Base-by-base conservation (phyloP, 2,329 filamentous ascomycete species). In the Fusarium drepaniforme region DNA sequence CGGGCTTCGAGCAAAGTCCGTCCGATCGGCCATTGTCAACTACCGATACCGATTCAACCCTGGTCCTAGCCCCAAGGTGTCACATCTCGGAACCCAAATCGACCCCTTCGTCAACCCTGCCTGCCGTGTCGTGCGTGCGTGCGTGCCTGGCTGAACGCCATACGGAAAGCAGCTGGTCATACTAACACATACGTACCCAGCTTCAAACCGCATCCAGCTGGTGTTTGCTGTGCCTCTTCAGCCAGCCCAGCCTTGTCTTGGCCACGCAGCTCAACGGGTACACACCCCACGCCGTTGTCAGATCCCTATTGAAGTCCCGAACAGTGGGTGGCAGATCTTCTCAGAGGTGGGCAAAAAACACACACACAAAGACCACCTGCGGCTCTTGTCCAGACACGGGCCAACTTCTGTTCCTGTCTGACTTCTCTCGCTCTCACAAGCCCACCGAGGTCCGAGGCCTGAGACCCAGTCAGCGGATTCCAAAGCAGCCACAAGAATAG, bases 401-500 rank as follows among this genome's bases (percentile, higher is more conserved):
- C 67, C 73, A 74, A 42, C 64, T 51, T 16, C 46, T 51, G 46
- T 51, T 75, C 66, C 58, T 67, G 53, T 67, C 60, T 51, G 33
- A 57, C 40, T 15, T 63, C 42, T 63, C 42, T 62, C 68, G 62
- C 66, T 61, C 37, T 71, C 37, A 61, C 58, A 71, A 73, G 62
- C 42, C 42, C 53, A 25, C 71, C 71, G 64, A 73, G 68, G 63
- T 57, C 68, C 71, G 68, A 76, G 74, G 68, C 59, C 56, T 15
- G 25, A 37, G 25, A 40, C 61, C 46, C 46, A 60, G 61, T 63
- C 61, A 46, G 33, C 53, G 64, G 68, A 46, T 61, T 67, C 68
- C 68, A 75, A 67, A 30, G 25, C 46, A 51, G 46, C 46, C 46
- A 51, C 46, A 51, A 51, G 46, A 51, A 51, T 51, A 51, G 46